phyloP scores from a whole-genome alignment of 805 yeast species.

The Kuraishia cidri region DNA sequence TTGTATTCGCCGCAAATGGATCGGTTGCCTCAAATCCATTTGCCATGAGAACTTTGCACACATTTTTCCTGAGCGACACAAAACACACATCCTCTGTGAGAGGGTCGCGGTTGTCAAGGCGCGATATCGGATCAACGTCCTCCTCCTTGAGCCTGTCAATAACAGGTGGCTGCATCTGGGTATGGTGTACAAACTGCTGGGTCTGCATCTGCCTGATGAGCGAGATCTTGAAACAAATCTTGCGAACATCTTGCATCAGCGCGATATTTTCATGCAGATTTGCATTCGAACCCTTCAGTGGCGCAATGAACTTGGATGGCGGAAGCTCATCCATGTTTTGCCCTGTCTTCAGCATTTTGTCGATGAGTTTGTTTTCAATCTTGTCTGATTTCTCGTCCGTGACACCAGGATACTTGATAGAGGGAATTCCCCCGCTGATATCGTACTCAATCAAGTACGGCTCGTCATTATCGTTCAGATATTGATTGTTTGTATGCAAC shows the following conservation, averaged over 20 bases:
- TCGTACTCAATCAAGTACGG: conserved; percentile 78
- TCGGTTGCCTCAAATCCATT: conserved; percentile 86
- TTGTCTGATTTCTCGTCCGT: conserved; percentile 35
- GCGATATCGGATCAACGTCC: conserved; percentile 81
- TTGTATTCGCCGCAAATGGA: conserved; percentile 63
- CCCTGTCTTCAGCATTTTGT: conserved; percentile 20
- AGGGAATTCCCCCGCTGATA: conserved; percentile 72
- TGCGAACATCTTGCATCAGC: conserved; percentile 82
- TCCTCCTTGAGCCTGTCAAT: conserved; percentile 45
- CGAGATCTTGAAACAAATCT: conserved; percentile 80
- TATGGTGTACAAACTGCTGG: conserved; percentile 63
- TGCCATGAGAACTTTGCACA: conserved; percentile 79
- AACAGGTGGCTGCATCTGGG: conserved; percentile 65
- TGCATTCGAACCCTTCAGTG: conserved; percentile 46
- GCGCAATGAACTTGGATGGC: conserved; percentile 26
- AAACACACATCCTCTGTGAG: conserved; percentile 53
- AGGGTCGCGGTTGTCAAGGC: conserved; percentile 59
- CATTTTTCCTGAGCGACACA: conserved; percentile 56
- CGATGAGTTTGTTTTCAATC: conserved; percentile 34
- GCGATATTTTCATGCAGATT: conserved; percentile 57
- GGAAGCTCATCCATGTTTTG: conserved; percentile 21
- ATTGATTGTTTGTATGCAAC: conserved; percentile 18
- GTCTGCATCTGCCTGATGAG: conserved; percentile 87
- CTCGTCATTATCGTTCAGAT: conserved; percentile 45
- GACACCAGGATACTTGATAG: conserved; percentile 42